These are phyloP conservation scores for Cercospora sp. DNA, from an alignment of 2,329 filamentous ascomycete genomes.

Conservation along the genomic window DNA sequence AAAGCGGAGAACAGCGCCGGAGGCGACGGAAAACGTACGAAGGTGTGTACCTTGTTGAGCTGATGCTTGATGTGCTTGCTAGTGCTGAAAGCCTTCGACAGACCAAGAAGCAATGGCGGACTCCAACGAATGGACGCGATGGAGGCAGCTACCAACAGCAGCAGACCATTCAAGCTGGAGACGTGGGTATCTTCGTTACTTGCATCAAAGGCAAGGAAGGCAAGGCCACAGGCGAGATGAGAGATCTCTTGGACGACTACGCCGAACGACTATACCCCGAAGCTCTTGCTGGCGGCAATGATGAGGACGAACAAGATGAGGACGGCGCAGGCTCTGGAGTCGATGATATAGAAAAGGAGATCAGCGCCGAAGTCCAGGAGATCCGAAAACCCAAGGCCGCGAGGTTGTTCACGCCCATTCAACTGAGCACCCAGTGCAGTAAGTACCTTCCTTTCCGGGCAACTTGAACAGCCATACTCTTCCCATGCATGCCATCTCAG, in stretches of 20 bases:
- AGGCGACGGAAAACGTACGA: constrained; percentile 4
- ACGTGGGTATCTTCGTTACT: constrained; percentile 75
- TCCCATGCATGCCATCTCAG: neutral
- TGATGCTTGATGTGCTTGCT: neutral
- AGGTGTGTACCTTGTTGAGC: neutral
- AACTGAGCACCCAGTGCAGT: constrained; percentile 58
- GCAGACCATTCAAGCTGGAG: constrained; percentile 61
- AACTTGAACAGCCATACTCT: neutral
- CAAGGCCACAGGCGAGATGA: constrained; percentile 68
- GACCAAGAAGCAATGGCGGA: constrained; percentile 44
- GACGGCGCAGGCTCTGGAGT: constrained; percentile 42
- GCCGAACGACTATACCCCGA: constrained; percentile 56
- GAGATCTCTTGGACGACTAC: constrained; percentile 65
- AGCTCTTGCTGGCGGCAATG: constrained; percentile 37
- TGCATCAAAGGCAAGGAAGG: constrained; percentile 71
- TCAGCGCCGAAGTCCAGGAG: constrained; percentile 68
- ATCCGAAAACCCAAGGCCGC: constrained; percentile 56
- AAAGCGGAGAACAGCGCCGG: constrained; percentile 5
- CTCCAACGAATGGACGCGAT: constrained; percentile 39
- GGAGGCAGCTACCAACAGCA: constrained; percentile 25
- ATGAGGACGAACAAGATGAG: constrained; percentile 38
- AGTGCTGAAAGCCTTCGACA: neutral
- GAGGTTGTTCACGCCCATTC: constrained; percentile 55
- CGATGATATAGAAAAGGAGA: constrained; percentile 69
- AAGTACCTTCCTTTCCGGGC: constrained; percentile 31